Conservation (phyloP, 305 asterid genomes). For the Nicotiana rustica region DNA sequence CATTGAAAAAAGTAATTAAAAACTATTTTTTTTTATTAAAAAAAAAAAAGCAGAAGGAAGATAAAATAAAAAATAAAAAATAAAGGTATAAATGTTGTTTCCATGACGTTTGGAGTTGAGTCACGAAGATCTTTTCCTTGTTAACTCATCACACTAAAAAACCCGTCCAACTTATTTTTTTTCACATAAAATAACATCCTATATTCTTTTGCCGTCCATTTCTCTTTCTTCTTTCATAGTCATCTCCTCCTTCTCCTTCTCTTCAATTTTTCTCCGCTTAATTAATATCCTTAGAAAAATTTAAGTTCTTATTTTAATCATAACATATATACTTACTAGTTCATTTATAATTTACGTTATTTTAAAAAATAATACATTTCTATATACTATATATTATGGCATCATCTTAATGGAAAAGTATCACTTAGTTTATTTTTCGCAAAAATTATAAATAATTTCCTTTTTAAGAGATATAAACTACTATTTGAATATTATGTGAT, state of each 20-base stretch:
- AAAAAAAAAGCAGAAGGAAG: background rate
- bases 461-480: background rate
- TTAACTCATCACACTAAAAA: background rate
- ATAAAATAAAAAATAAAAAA: background rate
- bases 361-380: background rate
- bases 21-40: too few species aligned
- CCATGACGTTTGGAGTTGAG: background rate
- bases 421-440: background rate
- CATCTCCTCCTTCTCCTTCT: background rate
- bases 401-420: background rate
- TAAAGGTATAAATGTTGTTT: background rate
- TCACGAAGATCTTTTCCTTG: slow-evolving; percentile 3
- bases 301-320: background rate
- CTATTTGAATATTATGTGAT: background rate
- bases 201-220: background rate
- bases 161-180: background rate
- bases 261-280: background rate
- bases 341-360: background rate
- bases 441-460: background rate
- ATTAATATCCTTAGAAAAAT: background rate
- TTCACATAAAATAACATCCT: background rate
- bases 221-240: background rate
- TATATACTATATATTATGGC: background rate
- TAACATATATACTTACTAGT: background rate
- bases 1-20: background rate